These are phyloP conservation scores for Myriosclerotinia scirpicola DNA, from an alignment of 2,329 filamentous ascomycete genomes.

Conservation along the genomic window DNA sequence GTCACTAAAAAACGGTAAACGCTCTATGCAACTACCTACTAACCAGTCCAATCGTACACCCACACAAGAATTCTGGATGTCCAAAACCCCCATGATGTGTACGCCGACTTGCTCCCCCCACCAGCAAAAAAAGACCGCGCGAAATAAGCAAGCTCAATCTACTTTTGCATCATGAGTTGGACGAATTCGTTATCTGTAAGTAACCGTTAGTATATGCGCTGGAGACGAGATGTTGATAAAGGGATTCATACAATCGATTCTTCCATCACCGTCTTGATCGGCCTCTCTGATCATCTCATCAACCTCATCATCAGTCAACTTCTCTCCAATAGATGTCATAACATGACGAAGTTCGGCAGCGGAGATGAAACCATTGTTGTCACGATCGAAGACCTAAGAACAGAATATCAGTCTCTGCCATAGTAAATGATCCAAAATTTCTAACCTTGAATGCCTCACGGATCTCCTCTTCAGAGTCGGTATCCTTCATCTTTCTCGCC, in stretches of 20 bases:
- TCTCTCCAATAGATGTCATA: conserved; percentile 91
- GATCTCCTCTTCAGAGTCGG: conserved; percentile 88
- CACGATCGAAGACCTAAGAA: conserved; percentile 72
- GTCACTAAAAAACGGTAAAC: conserved; percentile 16
- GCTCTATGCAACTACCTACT: conserved; percentile 17
- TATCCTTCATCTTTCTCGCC: conserved; percentile 93
- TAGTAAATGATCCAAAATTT: background rate
- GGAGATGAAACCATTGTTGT: conserved; percentile 91
- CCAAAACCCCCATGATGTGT: conserved; percentile 19
- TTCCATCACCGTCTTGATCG: conserved; percentile 84
- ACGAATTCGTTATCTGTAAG: conserved; percentile 82
- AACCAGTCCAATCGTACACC: conserved; percentile 17
- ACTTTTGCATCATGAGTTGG: conserved; percentile 96
- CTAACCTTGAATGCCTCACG: conserved; percentile 81
- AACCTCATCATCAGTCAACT: conserved; percentile 86
- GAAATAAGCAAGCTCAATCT: conserved; percentile 40
- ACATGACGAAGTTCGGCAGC: conserved; percentile 85
- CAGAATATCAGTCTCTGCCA: conserved; percentile 19
- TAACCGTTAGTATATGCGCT: conserved; percentile 34
- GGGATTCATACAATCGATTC: conserved; percentile 73
- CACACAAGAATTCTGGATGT: conserved; percentile 21
- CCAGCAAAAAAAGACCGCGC: conserved; percentile 22
- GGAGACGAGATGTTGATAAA: background rate
- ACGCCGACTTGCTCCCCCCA: conserved; percentile 23
- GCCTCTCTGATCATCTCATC: conserved; percentile 93